These are phyloP conservation scores for Starmerella floris DNA, from an alignment of 805 yeast species.

Conservation along the genomic window DNA sequence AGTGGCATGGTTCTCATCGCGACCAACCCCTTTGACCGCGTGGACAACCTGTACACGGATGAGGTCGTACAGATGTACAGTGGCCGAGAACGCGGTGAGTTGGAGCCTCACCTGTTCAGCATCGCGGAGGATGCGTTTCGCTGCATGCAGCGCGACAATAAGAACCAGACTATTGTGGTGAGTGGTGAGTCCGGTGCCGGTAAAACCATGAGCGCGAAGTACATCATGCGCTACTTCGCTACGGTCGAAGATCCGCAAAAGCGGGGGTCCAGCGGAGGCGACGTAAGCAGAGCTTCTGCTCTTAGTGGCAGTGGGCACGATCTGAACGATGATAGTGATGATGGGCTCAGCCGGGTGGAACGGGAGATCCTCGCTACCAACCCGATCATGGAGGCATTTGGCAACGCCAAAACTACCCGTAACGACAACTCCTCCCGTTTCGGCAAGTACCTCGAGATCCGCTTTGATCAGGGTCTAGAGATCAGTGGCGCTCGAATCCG, in stretches of 20 bases:
- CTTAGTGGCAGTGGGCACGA: neutral
- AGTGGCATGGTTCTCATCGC: constrained; percentile 96
- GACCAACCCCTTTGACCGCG: constrained; percentile 85
- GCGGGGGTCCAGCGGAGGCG: constrained; percentile 16
- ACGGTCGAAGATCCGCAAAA: constrained; percentile 55
- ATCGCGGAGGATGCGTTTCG: constrained; percentile 96
- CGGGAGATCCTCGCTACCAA: constrained; percentile 91
- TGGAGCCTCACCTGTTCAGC: constrained; percentile 93
- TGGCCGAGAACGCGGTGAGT: constrained; percentile 82
- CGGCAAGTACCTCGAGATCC: constrained; percentile 87
- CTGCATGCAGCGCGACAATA: constrained; percentile 73
- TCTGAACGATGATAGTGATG: constrained; percentile 12
- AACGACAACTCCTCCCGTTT: constrained; percentile 96
- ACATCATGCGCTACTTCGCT: constrained; percentile 94
- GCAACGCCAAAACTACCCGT: constrained; percentile 95
- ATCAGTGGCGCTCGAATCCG: constrained; percentile 91
- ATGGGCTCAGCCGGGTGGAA: constrained; percentile 80
- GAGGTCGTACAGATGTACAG: constrained; percentile 92
- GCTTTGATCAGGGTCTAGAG: constrained; percentile 59
- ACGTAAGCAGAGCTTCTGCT: neutral
- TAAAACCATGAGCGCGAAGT: constrained; percentile 92
- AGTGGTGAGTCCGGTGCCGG: constrained; percentile 99
- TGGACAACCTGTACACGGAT: constrained; percentile 79
- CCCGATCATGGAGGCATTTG: constrained; percentile 96
- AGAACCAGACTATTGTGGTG: constrained; percentile 90